Evolutionary conservation across 805 yeast species (phyloP).

Genomic region (Starmerella etchellsii): DNA sequence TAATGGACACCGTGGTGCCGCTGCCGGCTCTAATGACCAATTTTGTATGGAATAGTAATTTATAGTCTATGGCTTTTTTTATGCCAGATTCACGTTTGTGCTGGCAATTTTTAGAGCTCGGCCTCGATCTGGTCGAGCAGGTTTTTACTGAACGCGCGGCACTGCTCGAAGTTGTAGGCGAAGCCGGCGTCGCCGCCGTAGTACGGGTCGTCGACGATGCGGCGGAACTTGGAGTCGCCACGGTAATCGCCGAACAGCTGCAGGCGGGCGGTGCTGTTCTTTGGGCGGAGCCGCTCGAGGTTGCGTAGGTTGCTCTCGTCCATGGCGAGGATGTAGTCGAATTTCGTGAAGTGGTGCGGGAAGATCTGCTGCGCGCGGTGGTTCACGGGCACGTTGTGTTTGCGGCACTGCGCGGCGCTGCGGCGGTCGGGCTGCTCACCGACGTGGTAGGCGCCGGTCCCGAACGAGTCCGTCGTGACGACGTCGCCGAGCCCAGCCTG

Average conservation of each 20-base stretch:
- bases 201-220: conserved; percentile 78
- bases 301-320: conserved; percentile 34
- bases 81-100: too few species aligned
- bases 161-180: conserved; percentile 63
- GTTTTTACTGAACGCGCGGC: conserved; percentile 59
- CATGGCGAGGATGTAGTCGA: conserved; percentile 49
- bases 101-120: too few species aligned
- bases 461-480: conserved; percentile 66
- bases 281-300: conserved; percentile 36
- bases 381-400: conserved; percentile 58
- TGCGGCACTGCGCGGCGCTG: conserved; percentile 51
- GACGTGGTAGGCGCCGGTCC: conserved; percentile 72
- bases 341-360: conserved; percentile 47
- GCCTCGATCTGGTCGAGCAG: conserved; percentile 35
- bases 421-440: conserved; percentile 77
- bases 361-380: conserved; percentile 70
- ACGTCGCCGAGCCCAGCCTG: conserved; percentile 32
- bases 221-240: conserved; percentile 36
- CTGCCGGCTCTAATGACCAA: too few species aligned
- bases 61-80: too few species aligned
- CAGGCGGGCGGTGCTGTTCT: conserved; percentile 37
- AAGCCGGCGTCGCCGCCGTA: conserved; percentile 81
- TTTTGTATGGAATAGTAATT: too few species aligned
- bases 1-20: too few species aligned
- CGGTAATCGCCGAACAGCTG: conserved; percentile 74